Evolutionary conservation across 495 filamentous ascomycete genomes (phyloP), one percentile per base, ranked within the genome.

Genomic region (Lasiosphaeria hispida): DNA sequence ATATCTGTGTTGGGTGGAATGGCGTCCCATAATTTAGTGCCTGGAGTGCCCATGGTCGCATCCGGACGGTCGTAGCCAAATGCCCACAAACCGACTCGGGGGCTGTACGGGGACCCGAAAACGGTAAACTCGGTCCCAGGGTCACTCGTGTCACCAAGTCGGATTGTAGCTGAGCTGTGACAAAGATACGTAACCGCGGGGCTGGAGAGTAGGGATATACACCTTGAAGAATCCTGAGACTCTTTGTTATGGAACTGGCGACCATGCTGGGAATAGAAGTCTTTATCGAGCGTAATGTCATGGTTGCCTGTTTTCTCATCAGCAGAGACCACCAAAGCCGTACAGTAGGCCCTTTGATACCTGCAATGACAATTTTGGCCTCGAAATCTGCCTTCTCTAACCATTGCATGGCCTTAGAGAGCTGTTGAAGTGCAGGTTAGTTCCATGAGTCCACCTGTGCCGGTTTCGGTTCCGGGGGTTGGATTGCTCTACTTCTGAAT

Each of bases 341-440:
- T 18, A 10, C 18, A 1, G 9, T n/a, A 39, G 54, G 34, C 77
- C 15, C 54, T 8, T 43, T 42, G 63, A 84, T 90, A 64, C 91
- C 93, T 55, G 89, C 85, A 59, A 97, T 86, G 43, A 92, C 85
- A 59, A 97, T 80, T 69, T 96, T 96, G 62, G 87, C 80, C 51
- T 83, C 80, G 62, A 97, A 92, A 6, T 90, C 86, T 0, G 90
- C 82, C 41, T 74, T 79, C 53, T 84, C 79, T 6, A 97, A 82
- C 93, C 93, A 97, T 63, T 89, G 79, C 7, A 96, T 79, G 4
- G 76, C 65, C 45, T 72, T 77, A 19, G 68, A 73, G 30, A 78
- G 73, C 72, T 72, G 40, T 18, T 10, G 36, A 48, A 11, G 9
- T 15, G 30, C n/a, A 7, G 33, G 19, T 36, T 14, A 36, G 17